Evolutionary conservation across 176 grass and related monocot species (phyloP).

Genomic region (Lolium perenne): DNA sequence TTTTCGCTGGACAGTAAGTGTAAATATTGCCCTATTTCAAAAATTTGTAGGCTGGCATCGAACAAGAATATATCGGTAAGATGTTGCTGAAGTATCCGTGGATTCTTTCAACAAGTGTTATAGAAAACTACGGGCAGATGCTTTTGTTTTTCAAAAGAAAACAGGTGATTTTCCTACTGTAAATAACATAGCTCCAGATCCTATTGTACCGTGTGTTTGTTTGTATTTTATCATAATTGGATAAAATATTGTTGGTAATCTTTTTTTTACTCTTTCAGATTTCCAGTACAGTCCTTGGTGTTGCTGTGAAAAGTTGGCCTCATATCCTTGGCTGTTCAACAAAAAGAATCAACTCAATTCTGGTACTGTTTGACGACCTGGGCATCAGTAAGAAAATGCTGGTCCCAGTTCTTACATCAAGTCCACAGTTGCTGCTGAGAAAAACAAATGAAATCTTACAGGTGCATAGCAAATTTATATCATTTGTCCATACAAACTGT

Average conservation of each 20-base stretch:
- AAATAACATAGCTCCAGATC: background rate
- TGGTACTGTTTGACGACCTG: slow-evolving; percentile 69
- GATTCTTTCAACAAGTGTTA: slow-evolving; percentile 86
- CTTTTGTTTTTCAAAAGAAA: slow-evolving; percentile 65
- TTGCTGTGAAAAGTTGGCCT: slow-evolving; percentile 82
- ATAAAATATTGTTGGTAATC: slow-evolving; percentile 12
- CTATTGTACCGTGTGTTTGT: background rate
- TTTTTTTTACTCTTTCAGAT: background rate
- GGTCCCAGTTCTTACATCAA: slow-evolving; percentile 81
- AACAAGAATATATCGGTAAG: slow-evolving; percentile 56
- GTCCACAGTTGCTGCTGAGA: slow-evolving; percentile 86
- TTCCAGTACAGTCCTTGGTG: slow-evolving; percentile 43
- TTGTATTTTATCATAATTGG: slow-evolving; percentile 12
- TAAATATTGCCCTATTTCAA: slow-evolving; percentile 39
- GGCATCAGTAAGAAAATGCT: slow-evolving; percentile 72
- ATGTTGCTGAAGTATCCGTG: slow-evolving; percentile 92
- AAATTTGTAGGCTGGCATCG: slow-evolving; percentile 73
- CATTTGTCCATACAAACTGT: slow-evolving; percentile 13
- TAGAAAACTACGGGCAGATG: slow-evolving; percentile 71
- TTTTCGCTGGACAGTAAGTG: slow-evolving; percentile 13
- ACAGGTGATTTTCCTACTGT: slow-evolving; percentile 45
- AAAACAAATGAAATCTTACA: slow-evolving; percentile 75
- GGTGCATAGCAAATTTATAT: slow-evolving; percentile 45
- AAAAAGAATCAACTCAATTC: slow-evolving; percentile 64
- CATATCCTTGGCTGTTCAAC: slow-evolving; percentile 81